phyloP scores from a whole-genome alignment of 225 moss, liverwort and hornwort genomes.

The Ulota crispa region DNA sequence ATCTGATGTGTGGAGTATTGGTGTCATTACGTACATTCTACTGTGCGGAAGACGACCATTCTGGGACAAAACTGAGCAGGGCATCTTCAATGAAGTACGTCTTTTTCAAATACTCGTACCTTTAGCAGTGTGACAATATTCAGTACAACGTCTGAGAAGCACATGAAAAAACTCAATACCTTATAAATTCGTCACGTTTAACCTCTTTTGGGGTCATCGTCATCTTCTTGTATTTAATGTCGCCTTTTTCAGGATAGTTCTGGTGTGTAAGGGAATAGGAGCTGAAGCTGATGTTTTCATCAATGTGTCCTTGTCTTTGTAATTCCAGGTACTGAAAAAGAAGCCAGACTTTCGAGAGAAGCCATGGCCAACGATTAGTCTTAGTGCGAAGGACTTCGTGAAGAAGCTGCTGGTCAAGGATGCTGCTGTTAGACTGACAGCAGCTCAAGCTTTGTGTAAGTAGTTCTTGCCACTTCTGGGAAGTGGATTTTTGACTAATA shows the following conservation, averaged over 20 bases:
- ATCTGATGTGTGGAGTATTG: constrained; percentile 65
- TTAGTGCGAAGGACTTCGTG: constrained; percentile 56
- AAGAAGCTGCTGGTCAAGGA: constrained; percentile 57
- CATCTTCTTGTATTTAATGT: background rate
- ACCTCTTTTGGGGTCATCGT: background rate
- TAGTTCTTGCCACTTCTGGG: background rate
- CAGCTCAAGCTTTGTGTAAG: constrained; percentile 60
- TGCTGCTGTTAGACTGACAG: constrained; percentile 46
- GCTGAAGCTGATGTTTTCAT: background rate
- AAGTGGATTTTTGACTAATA: no score
- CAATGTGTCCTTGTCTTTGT: background rate
- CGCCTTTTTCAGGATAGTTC: background rate
- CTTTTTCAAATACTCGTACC: background rate
- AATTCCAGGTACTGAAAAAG: constrained; percentile 46
- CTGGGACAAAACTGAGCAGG: constrained; percentile 60
- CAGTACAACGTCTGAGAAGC: background rate
- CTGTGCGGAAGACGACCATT: constrained; percentile 58
- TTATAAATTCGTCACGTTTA: background rate
- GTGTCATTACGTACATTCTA: constrained; percentile 59
- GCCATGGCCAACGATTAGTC: constrained; percentile 59
- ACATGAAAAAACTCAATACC: background rate
- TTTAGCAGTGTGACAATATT: background rate
- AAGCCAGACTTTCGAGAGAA: constrained; percentile 57
- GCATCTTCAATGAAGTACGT: constrained; percentile 53
- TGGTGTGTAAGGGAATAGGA: background rate